Evolutionary conservation across 768 basidiomycete species (phyloP).

Genomic region (Cyclocybe cylindracea): DNA sequence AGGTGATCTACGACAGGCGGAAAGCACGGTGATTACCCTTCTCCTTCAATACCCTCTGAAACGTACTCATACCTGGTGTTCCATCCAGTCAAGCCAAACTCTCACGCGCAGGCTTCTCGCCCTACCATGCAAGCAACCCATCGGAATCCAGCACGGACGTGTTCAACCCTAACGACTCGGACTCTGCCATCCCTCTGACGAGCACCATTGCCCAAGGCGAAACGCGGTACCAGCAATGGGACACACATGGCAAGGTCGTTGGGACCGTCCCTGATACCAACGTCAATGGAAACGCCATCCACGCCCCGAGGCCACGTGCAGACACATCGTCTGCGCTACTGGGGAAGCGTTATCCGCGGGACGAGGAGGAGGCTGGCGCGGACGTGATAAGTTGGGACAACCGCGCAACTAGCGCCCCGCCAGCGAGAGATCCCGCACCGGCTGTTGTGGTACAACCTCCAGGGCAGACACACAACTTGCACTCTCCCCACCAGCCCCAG

Average conservation of each 20-base stretch:
- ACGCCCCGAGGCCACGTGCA: constrained; percentile 49
- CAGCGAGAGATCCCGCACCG: not conserved
- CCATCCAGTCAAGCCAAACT: constrained; percentile 55
- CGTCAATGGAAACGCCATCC: constrained; percentile 45
- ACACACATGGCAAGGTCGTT: constrained; percentile 46
- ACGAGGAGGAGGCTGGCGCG: constrained; percentile 18
- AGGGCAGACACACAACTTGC: not conserved
- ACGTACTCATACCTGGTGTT: not conserved
- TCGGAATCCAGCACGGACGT: constrained; percentile 20
- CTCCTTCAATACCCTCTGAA: not conserved
- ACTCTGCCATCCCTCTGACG: constrained; percentile 45
- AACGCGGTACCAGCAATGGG: constrained; percentile 50
- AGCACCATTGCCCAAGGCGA: constrained; percentile 25
- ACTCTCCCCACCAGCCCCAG: not conserved
- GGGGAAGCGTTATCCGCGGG: constrained; percentile 8
- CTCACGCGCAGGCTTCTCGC: constrained; percentile 24
- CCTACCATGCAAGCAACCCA: constrained; percentile 12
- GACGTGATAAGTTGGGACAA: constrained; percentile 37
- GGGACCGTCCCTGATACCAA: constrained; percentile 46
- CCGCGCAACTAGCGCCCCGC: not conserved
- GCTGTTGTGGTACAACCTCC: not conserved
- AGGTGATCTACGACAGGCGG: constrained; percentile 67
- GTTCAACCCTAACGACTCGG: constrained; percentile 25
- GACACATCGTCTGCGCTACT: constrained; percentile 5
- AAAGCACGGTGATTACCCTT: constrained; percentile 58